phyloP scores from a whole-genome alignment of 2,329 filamentous ascomycete species.

The Pestalotiopsis sp. region DNA sequence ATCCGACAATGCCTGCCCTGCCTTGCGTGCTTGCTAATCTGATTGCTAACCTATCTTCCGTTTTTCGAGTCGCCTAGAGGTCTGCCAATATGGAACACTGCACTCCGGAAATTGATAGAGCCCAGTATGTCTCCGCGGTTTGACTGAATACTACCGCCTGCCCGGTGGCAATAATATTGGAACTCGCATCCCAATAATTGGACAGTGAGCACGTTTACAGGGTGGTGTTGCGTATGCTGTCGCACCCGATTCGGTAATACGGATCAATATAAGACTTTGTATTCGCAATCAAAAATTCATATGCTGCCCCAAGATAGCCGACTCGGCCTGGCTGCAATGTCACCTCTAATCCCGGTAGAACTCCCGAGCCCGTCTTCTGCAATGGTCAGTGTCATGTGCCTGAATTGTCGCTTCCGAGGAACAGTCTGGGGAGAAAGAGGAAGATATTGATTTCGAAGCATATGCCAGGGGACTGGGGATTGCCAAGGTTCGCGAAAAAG shows the following conservation, averaged over 20 bases:
- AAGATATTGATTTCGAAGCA: too few relatives aligned
- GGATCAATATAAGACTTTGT: conserved; percentile 5
- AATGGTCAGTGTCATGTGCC: background rate
- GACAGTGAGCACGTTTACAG: background rate
- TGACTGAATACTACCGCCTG: background rate
- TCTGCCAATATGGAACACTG: background rate
- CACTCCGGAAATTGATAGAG: background rate
- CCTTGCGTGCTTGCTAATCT: background rate
- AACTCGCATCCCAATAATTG: background rate
- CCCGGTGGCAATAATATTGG: background rate
- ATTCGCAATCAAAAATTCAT: conserved; percentile 12
- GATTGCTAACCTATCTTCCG: background rate
- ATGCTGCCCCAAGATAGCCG: conserved; percentile 10
- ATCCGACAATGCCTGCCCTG: background rate
- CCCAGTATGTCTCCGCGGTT: background rate
- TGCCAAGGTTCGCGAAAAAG: background rate
- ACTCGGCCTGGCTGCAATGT: conserved; percentile 6
- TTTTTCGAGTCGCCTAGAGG: background rate
- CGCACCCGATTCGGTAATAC: conserved; percentile 8
- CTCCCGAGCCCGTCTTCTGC: conserved; percentile 4
- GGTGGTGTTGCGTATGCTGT: background rate
- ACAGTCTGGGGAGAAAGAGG: too few relatives aligned
- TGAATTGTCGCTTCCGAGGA: background rate
- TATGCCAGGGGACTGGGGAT: background rate
- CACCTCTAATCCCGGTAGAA: background rate